These are phyloP conservation scores for Perilla frutescens DNA, from an alignment of 257 asterid genomes.

Conservation along the genomic window DNA sequence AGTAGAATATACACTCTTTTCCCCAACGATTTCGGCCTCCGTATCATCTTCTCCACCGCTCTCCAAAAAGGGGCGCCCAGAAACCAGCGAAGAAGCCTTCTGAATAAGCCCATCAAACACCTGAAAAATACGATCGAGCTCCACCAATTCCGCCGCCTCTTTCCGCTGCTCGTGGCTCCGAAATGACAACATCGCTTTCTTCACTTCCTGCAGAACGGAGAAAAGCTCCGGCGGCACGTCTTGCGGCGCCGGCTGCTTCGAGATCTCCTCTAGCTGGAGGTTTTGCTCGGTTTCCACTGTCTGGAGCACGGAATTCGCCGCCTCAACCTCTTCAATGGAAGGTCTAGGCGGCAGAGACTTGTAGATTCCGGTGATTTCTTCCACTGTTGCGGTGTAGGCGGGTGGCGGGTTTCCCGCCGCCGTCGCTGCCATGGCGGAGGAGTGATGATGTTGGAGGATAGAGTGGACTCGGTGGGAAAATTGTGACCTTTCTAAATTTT, in stretches of 20 bases:
- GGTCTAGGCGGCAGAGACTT: slow-evolving; percentile 70
- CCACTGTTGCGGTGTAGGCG: slow-evolving; percentile 50
- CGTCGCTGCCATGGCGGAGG: slow-evolving; percentile 54
- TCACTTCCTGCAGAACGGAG: slow-evolving; percentile 53
- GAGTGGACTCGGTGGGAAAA: slow-evolving; percentile 10
- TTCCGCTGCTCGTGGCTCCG: slow-evolving; percentile 60
- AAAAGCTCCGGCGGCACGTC: slow-evolving; percentile 63
- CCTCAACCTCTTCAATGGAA: slow-evolving; percentile 65
- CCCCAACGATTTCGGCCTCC: slow-evolving; percentile 40
- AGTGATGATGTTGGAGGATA: background rate
- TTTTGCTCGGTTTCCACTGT: slow-evolving; percentile 54
- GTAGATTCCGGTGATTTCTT: slow-evolving; percentile 68
- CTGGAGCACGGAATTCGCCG: slow-evolving; percentile 65
- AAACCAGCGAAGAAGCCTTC: slow-evolving; percentile 63
- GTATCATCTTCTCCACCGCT: slow-evolving; percentile 44
- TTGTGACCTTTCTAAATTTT: background rate
- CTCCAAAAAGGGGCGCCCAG: slow-evolving; percentile 46
- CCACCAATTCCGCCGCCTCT: slow-evolving; percentile 66
- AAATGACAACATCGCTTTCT: slow-evolving; percentile 53
- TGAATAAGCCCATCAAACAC: slow-evolving; percentile 63
- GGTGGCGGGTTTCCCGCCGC: slow-evolving; percentile 44
- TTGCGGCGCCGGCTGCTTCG: slow-evolving; percentile 41
- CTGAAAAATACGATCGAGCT: slow-evolving; percentile 58
- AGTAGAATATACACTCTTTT: slow-evolving; percentile 29
- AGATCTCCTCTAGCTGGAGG: slow-evolving; percentile 56